Evolutionary conservation across 345 rosid species (phyloP), one percentile per base, ranked within the genome.

Genomic region (Abelmoschus esculentus): DNA sequence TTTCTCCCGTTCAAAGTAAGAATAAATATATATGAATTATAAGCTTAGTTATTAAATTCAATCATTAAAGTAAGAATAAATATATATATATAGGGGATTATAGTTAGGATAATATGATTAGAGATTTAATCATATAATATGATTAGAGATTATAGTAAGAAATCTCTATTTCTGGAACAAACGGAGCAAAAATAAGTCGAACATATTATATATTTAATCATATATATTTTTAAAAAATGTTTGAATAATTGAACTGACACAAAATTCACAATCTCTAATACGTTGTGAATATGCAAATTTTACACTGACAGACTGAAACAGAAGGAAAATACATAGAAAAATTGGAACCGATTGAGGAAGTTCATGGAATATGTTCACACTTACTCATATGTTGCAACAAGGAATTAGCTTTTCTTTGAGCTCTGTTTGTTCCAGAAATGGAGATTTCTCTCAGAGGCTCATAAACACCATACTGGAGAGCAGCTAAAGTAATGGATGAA

Each of bases 321-420:
- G 13, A 22, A 11, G 4, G 47, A 67, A 67, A 28, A 29, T 66
- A 12, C 29, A 61, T 64, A 40, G 55, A 38, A 63, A 31, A 72
- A 34, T 26, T 7, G 17, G 49, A 18, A 53, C 40, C 8, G n/a
- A 18, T 53, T 55, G 32, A 6, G 19, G 2, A 50, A 18, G 17
- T 32, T 77, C 76, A 84, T 29, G 86, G 81, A 50, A 84, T 79
- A 69, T 84, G 91, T 62, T 83, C 87, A 56, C 84, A 80, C 87
- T 81, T 82, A 9, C 81, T 83, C 86, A 85, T 87, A 54, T 80
- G 86, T 67, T 80, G 87, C 80, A 85, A 61, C 19, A 87, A 78
- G 38, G 86, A 76, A 72, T 78, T 84, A 34, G 92, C 92, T 77
- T 87, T 87, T 61, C 92, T 84, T 62, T 81, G 84, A 7, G 83